Conservation (phyloP, 768 basidiomycete genomes). For the Xerocomellus chrysenteron region DNA sequence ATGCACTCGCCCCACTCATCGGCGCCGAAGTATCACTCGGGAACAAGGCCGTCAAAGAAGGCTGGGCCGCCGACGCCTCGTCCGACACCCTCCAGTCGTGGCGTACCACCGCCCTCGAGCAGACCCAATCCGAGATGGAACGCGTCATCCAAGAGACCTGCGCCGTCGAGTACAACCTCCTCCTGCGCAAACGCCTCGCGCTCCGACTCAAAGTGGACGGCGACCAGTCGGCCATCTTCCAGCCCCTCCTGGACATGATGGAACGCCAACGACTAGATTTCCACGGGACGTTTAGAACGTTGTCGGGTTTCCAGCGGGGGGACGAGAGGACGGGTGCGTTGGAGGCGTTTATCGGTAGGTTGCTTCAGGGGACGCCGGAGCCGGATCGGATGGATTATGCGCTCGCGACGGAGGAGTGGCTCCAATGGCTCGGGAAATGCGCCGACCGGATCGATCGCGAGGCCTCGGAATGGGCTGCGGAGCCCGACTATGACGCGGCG, state of each 20-base stretch:
- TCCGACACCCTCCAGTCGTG: slow-evolving; percentile 60
- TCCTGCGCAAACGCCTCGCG: slow-evolving; percentile 84
- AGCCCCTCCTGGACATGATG: slow-evolving; percentile 74
- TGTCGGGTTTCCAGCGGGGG: slow-evolving; percentile 60
- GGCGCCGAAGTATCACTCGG: slow-evolving; percentile 71
- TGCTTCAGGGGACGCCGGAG: slow-evolving; percentile 51
- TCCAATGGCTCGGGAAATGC: slow-evolving; percentile 64
- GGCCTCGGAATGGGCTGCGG: slow-evolving; percentile 43
- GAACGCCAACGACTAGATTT: slow-evolving; percentile 80
- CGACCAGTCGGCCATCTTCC: slow-evolving; percentile 62
- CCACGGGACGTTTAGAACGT: slow-evolving; percentile 75
- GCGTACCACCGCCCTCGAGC: slow-evolving; percentile 54
- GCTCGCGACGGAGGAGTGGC: slow-evolving; percentile 51
- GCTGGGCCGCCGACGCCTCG: slow-evolving; percentile 61
- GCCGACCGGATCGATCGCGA: slow-evolving; percentile 57
- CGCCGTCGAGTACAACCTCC: slow-evolving; percentile 58
- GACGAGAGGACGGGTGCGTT: slow-evolving; percentile 22
- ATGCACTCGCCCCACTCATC: slow-evolving; percentile 79
- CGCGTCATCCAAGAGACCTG: slow-evolving; percentile 56
- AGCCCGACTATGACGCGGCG: slow-evolving; percentile 42
- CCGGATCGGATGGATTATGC: slow-evolving; percentile 43
- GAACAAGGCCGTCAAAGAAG: slow-evolving; percentile 44
- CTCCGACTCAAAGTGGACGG: slow-evolving; percentile 51
- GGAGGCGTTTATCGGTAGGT: slow-evolving; percentile 41
- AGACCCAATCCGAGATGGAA: slow-evolving; percentile 60